A percentile compares a stretch with the other conserved stretches of the same genome.
These are phyloP conservation scores for Neocatenulostroma microsporum DNA, from an alignment of 2,329 filamentous ascomycete species.

Conservation along the genomic window DNA sequence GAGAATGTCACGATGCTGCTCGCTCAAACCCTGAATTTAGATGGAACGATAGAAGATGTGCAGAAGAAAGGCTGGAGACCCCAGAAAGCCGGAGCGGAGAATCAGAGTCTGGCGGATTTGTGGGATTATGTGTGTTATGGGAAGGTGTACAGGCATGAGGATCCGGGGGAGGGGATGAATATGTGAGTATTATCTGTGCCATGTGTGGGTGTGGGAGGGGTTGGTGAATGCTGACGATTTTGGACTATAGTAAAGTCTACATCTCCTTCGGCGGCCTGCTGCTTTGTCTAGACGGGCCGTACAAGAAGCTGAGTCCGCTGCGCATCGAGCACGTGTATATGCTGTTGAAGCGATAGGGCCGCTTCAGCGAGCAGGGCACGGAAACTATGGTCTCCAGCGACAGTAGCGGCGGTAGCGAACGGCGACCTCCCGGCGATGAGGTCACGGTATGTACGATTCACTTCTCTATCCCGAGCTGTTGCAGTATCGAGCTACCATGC, in stretches of 20 bases:
- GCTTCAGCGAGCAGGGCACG: neutral
- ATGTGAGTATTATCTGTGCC: constrained; percentile 56
- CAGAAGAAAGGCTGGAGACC: constrained; percentile 62
- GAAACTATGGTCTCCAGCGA: constrained; percentile 2
- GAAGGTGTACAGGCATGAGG: constrained; percentile 83
- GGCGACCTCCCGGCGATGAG: no score
- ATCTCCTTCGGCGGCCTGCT: constrained; percentile 88
- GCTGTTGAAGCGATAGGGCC: constrained; percentile 57
- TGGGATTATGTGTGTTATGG: constrained; percentile 85
- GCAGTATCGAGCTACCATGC: no score
- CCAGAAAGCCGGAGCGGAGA: constrained; percentile 42
- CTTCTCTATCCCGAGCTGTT: no score
- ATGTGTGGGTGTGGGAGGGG: neutral
- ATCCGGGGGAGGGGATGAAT: constrained; percentile 65
- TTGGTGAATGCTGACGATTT: constrained; percentile 23
- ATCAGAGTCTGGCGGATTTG: constrained; percentile 61
- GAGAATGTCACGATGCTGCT: constrained; percentile 75
- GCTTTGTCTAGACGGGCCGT: constrained; percentile 84
- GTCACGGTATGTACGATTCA: no score
- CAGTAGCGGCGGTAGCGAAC: no score
- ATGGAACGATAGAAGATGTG: constrained; percentile 58
- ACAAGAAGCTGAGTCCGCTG: constrained; percentile 87
- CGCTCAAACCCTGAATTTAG: constrained; percentile 76
- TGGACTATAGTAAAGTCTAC: constrained; percentile 69
- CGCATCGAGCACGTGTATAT: constrained; percentile 92